These are phyloP conservation scores for Austroboletus eburneus DNA, from an alignment of 768 basidiomycete genomes.

Conservation along the genomic window DNA sequence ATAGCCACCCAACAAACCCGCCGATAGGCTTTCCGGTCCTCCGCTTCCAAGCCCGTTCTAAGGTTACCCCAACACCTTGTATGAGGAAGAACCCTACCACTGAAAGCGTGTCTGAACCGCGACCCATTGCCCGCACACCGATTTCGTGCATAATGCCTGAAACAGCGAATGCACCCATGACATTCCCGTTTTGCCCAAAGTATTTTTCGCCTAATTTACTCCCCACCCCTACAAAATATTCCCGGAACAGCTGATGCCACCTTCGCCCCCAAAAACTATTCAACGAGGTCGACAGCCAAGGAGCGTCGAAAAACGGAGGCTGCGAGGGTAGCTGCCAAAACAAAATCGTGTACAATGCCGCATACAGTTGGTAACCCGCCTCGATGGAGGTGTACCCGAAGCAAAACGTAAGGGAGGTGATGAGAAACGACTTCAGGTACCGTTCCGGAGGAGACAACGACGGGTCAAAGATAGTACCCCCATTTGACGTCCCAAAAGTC, in stretches of 20 bases:
- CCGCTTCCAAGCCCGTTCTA: constrained; percentile 46
- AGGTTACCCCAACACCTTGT: constrained; percentile 46
- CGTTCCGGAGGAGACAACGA: constrained; percentile 26
- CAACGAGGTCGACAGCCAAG: constrained; percentile 54
- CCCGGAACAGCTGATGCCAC: constrained; percentile 67
- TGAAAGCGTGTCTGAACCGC: constrained; percentile 40
- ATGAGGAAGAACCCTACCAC: constrained; percentile 52
- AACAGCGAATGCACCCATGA: constrained; percentile 53
- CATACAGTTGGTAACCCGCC: too few species aligned
- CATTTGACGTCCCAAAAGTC: constrained; percentile 26
- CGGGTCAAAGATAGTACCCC: constrained; percentile 37
- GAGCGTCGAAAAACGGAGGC: constrained; percentile 55
- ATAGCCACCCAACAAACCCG: constrained; percentile 47
- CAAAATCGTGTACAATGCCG: too few species aligned
- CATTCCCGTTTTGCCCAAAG: constrained; percentile 44
- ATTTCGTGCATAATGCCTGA: constrained; percentile 57
- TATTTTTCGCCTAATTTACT: constrained; percentile 39
- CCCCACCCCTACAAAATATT: constrained; percentile 48
- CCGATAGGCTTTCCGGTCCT: constrained; percentile 40
- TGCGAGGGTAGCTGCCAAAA: constrained; percentile 44
- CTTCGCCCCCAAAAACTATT: constrained; percentile 55
- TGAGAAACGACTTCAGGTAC: too few species aligned
- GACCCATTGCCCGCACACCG: constrained; percentile 53
- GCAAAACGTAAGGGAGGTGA: too few species aligned
- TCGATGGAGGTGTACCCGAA: too few species aligned